Evolutionary conservation across 2,329 filamentous ascomycete genomes (phyloP).

Genomic region (Stagonosporopsis tanaceti): DNA sequence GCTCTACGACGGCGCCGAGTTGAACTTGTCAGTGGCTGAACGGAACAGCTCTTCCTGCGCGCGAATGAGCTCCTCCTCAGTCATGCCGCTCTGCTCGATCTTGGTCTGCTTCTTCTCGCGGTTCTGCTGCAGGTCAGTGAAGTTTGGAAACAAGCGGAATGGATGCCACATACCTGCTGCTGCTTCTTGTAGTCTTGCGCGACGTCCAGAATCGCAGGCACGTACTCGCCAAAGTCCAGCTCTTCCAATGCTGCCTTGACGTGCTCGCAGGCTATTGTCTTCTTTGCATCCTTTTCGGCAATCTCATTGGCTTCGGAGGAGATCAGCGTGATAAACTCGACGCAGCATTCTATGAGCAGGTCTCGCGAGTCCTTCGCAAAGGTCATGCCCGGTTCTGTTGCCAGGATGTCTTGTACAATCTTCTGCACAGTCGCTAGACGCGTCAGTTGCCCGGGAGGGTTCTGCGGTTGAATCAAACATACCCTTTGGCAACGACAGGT

Average conservation of each 20-base stretch:
- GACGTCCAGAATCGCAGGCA: conserved; percentile 84
- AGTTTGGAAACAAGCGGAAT: accelerated
- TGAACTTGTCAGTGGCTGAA: conserved; percentile 77
- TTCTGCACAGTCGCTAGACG: conserved; percentile 71
- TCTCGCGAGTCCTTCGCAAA: conserved; percentile 97
- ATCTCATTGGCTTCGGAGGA: conserved; percentile 99
- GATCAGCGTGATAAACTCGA: conserved; percentile 98
- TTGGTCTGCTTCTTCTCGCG: conserved; percentile 98
- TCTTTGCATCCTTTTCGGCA: conserved; percentile 97
- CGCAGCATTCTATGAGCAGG: conserved; percentile 95
- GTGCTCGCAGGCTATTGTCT: conserved; percentile 98
- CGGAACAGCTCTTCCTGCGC: conserved; percentile 94
- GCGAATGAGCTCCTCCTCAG: conserved; percentile 85
- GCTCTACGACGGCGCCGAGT: conserved; percentile 57
- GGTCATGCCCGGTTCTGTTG: conserved; percentile 76
- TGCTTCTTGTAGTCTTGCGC: conserved; percentile 92
- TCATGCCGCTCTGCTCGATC: conserved; percentile 92
- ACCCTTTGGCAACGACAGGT: conserved; percentile 54
- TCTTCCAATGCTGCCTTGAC: conserved; percentile 94
- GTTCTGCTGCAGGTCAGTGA: conserved; percentile 63
- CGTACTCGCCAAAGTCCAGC: conserved; percentile 91
- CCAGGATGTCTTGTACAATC: conserved; percentile 94
- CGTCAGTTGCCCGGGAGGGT: conserved; percentile 8
- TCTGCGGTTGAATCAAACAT: conserved; percentile 12
- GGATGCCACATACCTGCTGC: conserved; percentile 72